Percentiles rank a stretch among this genome's conserved stretches.
Evolutionary conservation across 768 basidiomycete species (phyloP).

Genomic region (Mycena olivaceomarginata): DNA sequence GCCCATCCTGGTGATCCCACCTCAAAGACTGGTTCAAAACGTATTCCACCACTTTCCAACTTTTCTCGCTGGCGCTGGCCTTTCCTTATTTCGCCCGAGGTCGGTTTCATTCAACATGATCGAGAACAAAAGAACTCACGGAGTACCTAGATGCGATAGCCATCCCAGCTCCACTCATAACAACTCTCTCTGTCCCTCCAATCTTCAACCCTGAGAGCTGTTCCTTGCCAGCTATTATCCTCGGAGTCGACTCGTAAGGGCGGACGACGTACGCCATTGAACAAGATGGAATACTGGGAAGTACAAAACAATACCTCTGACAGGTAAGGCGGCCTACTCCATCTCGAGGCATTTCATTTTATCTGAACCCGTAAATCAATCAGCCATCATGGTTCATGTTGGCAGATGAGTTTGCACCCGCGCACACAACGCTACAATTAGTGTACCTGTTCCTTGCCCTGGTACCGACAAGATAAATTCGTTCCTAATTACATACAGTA

Average conservation of each 20-base stretch:
- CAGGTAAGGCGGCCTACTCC: not conserved
- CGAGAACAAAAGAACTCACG: too few relatives aligned
- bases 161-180: not conserved
- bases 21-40: too few relatives aligned
- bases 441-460: too few relatives aligned
- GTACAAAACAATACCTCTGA: not conserved
- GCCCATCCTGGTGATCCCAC: too few relatives aligned
- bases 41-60: too few relatives aligned
- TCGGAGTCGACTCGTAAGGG: conserved; percentile 32
- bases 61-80: too few relatives aligned
- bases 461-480: too few relatives aligned
- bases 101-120: too few relatives aligned
- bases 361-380: not conserved
- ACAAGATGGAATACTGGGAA: not conserved
- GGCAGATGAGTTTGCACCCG: too few relatives aligned
- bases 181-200: not conserved
- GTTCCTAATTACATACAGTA: too few relatives aligned
- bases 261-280: conserved; percentile 29
- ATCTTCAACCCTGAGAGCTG: not conserved
- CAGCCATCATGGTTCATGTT: not conserved
- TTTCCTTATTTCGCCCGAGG: too few relatives aligned
- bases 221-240: not conserved
- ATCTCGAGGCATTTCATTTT: not conserved
- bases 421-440: too few relatives aligned
- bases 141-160: not conserved